Conservation (phyloP, 768 basidiomycete species). For the Tricholoma furcatifolium region DNA sequence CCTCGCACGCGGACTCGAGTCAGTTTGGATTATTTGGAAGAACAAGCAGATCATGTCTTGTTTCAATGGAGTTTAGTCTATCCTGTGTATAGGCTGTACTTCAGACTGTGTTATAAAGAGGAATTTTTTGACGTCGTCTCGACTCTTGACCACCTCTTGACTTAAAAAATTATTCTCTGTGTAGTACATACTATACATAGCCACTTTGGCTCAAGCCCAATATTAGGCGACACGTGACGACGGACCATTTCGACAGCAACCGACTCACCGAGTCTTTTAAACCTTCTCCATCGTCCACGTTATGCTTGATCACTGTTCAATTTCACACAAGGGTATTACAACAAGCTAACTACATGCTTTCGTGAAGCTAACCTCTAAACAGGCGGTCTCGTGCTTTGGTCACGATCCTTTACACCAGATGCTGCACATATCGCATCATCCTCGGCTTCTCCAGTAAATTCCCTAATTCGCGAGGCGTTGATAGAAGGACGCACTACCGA, state of each 20-base stretch:
- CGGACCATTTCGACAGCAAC: not conserved
- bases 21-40: no score
- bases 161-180: not conserved
- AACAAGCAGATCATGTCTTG: no score
- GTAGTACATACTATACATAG: no score
- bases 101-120: no score
- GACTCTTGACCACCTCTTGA: no score
- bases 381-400: conserved; percentile 96
- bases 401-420: conserved; percentile 89
- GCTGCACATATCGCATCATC: conserved; percentile 68
- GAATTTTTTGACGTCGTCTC: no score
- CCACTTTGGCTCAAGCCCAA: no score
- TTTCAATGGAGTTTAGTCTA: no score
- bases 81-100: no score
- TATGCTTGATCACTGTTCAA: conserved; percentile 96
- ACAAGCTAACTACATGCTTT: not conserved
- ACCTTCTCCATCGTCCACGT: not conserved
- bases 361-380: conserved; percentile 7
- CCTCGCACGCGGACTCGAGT: no score
- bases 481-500: conserved; percentile 87
- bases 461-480: conserved; percentile 85
- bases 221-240: not conserved
- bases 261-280: not conserved
- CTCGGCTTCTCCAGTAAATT: conserved; percentile 80
- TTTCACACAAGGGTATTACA: conserved; percentile 82